Conservation (phyloP, 495 filamentous ascomycete genomes). For the Haplographium delicatum region DNA sequence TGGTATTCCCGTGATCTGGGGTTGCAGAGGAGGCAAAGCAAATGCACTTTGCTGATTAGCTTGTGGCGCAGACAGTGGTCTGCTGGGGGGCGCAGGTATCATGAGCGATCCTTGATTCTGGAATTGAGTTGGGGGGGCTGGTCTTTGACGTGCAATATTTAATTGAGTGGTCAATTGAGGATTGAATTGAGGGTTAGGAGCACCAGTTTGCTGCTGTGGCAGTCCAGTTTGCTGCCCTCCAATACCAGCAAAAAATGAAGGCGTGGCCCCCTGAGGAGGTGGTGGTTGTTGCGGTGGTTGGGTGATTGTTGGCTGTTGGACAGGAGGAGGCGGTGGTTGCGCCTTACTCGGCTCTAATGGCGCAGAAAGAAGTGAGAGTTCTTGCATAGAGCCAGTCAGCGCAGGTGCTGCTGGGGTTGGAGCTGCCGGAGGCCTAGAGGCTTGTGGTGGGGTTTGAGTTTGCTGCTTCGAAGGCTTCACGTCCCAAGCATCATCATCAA, state of each 20-base stretch:
- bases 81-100: constrained; percentile 69
- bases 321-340: constrained; percentile 43
- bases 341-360: constrained; percentile 71
- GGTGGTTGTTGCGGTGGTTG: constrained; percentile 49
- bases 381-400: constrained; percentile 68
- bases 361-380: constrained; percentile 68
- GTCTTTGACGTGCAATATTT: constrained; percentile 60
- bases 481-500: constrained; percentile 98
- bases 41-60: constrained; percentile 72
- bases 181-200: constrained; percentile 16
- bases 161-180: constrained; percentile 15
- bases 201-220: constrained; percentile 29
- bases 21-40: constrained; percentile 65
- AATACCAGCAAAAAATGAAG: constrained; percentile 37
- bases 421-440: constrained; percentile 29
- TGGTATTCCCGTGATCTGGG: constrained; percentile 74
- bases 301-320: constrained; percentile 31
- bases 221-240: constrained; percentile 34
- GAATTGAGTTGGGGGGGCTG: constrained; percentile 61
- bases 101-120: constrained; percentile 59
- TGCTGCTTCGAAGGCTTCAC: constrained; percentile 80
- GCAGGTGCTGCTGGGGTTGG: constrained; percentile 36
- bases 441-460: constrained; percentile 29
- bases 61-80: constrained; percentile 86
- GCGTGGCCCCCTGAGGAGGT: constrained; percentile 38